phyloP scores from a whole-genome alignment of 768 basidiomycete genomes.

The Sporobolomyces pararoseus region DNA sequence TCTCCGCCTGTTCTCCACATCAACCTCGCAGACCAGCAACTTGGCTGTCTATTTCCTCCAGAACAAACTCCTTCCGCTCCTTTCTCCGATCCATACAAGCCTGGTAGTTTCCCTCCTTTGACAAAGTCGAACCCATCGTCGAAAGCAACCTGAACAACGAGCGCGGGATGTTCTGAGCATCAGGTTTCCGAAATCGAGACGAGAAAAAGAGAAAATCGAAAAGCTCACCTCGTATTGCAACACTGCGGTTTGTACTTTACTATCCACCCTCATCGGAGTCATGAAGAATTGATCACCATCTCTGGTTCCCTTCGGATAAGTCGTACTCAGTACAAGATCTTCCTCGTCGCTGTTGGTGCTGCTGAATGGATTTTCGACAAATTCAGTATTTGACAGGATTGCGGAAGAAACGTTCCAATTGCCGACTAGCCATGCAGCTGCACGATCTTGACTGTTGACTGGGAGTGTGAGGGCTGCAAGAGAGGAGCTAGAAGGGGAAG shows the following conservation, averaged over 20 bases:
- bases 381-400: slow-evolving; percentile 1
- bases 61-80: slow-evolving; percentile 14
- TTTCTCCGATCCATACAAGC: slow-evolving; percentile 31
- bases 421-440: background rate
- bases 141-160: slow-evolving; percentile 43
- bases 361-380: slow-evolving; percentile 16
- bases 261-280: background rate
- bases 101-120: slow-evolving; percentile 44
- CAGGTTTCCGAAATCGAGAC: too few relatives aligned
- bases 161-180: background rate
- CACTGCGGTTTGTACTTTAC: slow-evolving; percentile 18
- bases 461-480: background rate
- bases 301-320: slow-evolving; percentile 12
- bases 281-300: slow-evolving; percentile 30
- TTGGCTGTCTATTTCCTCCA: slow-evolving; percentile 19
- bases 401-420: slow-evolving; percentile 11
- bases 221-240: slow-evolving; percentile 30
- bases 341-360: too few relatives aligned
- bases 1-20: slow-evolving; percentile 30
- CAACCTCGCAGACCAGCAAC: slow-evolving; percentile 30
- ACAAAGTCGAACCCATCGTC: slow-evolving; percentile 39
- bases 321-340: background rate
- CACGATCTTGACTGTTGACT: background rate
- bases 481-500: background rate
- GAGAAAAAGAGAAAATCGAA: background rate